phyloP scores from a whole-genome alignment of 108 stramenopile species.

The Chaetoceros muelleri region DNA sequence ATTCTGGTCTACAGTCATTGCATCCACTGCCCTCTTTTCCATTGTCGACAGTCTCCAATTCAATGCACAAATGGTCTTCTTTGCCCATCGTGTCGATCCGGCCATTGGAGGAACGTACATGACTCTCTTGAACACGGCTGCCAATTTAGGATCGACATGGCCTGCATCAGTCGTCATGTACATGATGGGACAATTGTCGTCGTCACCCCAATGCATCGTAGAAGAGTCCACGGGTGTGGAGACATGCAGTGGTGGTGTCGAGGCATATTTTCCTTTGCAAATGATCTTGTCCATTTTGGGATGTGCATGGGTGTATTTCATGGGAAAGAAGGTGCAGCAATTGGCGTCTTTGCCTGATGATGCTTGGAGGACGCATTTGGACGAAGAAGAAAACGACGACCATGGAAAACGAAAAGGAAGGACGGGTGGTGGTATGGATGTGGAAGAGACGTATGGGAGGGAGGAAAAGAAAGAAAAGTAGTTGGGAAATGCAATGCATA shows the following conservation, averaged over 20 bases:
- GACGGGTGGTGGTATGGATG: not conserved
- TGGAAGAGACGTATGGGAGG: too few species aligned
- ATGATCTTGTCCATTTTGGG: slow-evolving; percentile 51
- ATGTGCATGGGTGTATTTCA: slow-evolving; percentile 50
- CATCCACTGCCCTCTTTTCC: slow-evolving; percentile 81
- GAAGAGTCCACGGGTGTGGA: slow-evolving; percentile 15
- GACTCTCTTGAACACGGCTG: slow-evolving; percentile 96
- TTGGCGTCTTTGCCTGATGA: slow-evolving; percentile 70
- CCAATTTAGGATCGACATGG: slow-evolving; percentile 93
- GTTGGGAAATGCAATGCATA: too few species aligned
- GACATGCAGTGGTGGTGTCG: slow-evolving; percentile 47
- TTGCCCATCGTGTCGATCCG: slow-evolving; percentile 91
- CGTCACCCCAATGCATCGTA: slow-evolving; percentile 25
- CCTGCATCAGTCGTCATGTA: slow-evolving; percentile 77
- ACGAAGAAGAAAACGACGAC: slow-evolving; percentile 29
- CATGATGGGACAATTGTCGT: slow-evolving; percentile 45
- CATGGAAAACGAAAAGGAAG: not conserved
- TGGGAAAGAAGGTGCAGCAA: slow-evolving; percentile 44
- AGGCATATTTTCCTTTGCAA: slow-evolving; percentile 71
- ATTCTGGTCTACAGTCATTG: slow-evolving; percentile 64
- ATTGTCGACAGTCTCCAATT: slow-evolving; percentile 85
- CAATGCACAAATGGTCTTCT: slow-evolving; percentile 98
- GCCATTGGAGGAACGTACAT: slow-evolving; percentile 98
- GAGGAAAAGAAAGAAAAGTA: too few species aligned
- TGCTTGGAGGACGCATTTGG: slow-evolving; percentile 78